These are phyloP conservation scores for Candida montana DNA, from an alignment of 805 yeast species.

Conservation along the genomic window DNA sequence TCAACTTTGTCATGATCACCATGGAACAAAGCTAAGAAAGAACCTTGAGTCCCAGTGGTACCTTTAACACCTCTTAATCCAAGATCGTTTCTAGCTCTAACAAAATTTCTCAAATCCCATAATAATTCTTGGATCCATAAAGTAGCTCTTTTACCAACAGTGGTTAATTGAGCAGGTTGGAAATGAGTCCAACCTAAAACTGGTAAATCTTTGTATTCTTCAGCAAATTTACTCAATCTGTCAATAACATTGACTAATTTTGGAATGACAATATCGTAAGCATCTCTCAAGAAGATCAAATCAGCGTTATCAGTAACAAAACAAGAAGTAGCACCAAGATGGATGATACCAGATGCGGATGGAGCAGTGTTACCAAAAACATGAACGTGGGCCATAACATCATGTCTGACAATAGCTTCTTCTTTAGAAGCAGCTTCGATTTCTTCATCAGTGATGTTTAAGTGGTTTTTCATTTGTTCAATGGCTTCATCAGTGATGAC, in stretches of 20 bases:
- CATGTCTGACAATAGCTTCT: constrained; percentile 98
- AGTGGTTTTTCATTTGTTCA: constrained; percentile 72
- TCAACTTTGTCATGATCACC: constrained; percentile 98
- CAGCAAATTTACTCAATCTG: constrained; percentile 81
- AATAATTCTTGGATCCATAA: constrained; percentile 95
- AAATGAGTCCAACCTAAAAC: constrained; percentile 99
- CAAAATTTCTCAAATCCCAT: constrained; percentile 96
- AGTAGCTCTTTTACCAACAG: constrained; percentile 97
- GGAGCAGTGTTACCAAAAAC: constrained; percentile 91
- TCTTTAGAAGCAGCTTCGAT: constrained; percentile 83
- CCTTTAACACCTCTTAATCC: constrained; percentile 99
- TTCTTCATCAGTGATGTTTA: constrained; percentile 87
- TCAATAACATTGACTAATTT: constrained; percentile 94
- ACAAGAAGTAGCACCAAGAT: constrained; percentile 97
- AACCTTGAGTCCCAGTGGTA: constrained; percentile 98
- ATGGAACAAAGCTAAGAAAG: constrained; percentile 90
- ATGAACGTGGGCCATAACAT: constrained; percentile 99
- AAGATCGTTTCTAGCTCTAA: constrained; percentile 91
- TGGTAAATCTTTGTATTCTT: constrained; percentile 90
- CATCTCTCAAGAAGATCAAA: constrained; percentile 92
- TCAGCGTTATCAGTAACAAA: constrained; percentile 98
- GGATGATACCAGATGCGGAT: constrained; percentile 95
- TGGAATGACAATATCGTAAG: constrained; percentile 87
- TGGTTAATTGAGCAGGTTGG: constrained; percentile 98
- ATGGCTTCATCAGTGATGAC: constrained; percentile 90